Base-by-base conservation (phyloP, 345 rosid species). In the Syzygium grande region DNA sequence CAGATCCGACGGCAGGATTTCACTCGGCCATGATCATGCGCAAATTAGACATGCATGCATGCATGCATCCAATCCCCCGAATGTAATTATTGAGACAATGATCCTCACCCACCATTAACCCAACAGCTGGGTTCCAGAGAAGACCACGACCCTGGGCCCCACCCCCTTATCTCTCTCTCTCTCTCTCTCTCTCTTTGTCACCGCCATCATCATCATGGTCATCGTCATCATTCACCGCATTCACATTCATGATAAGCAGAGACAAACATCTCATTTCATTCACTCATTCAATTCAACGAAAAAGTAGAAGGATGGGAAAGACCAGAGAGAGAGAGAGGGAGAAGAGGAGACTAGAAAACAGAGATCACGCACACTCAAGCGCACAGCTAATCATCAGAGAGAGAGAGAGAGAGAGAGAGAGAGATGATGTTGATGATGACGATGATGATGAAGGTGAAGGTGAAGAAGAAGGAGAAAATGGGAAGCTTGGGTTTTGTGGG, bases 401-500 rank as follows among this genome's bases (percentile, higher is more conserved):
- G 46, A 68, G 79, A 34, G 43, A 65, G 78, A 7, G 78, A 65
- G 54, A 12, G 86, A 46, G 85, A 21, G 22, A 43, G 58, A 22
- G 13, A 86, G 84, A 22, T 30, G 11, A 51, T 46, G 38, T 13
- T 38, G 22, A 43, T 41, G 43, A 38, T 38, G 43, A 41, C 4
- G 43, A 43, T 43, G 46, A 43, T 43, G 46, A 43, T 43, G 46
- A 15, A 10, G 13, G 17, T 43, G 87, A 30, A 51, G 59, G 25
- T 4, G 43, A 68, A 41, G 53, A 46, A 22, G 58, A 34, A 84
- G 56, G n/a, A n/a, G n/a, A n/a, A 63, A 84, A 77, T 21, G 84
- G 52, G 85, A 78, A 86, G 85, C 58, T 51, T 7, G 55, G 52
- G 46, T 30, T 51, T 77, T 88, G 87, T 23, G 89, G 87, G 89